These are phyloP conservation scores for Zasmidium angulare DNA, from an alignment of 2,329 filamentous ascomycete species.

Conservation along the genomic window DNA sequence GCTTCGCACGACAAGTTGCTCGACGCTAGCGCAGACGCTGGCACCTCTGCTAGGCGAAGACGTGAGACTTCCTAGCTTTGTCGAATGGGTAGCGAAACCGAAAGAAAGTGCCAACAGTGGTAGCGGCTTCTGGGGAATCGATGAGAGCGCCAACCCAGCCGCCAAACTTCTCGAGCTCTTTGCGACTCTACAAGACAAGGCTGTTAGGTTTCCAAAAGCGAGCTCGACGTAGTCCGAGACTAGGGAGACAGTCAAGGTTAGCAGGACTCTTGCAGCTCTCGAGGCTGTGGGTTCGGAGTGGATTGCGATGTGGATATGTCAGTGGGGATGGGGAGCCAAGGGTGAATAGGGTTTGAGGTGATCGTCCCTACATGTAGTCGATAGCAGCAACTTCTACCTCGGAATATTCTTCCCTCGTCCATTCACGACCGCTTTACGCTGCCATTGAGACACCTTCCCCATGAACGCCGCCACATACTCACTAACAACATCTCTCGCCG, in stretches of 20 bases:
- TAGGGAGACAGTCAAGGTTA: slow-evolving; percentile 22
- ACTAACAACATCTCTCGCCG: too few relatives aligned
- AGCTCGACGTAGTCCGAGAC: slow-evolving; percentile 9
- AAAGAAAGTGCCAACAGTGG: background rate
- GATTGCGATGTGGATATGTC: slow-evolving; percentile 20
- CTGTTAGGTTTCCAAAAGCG: slow-evolving; percentile 15
- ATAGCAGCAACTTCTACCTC: too few relatives aligned
- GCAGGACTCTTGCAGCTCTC: slow-evolving; percentile 26
- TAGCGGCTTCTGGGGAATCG: background rate
- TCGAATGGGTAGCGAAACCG: slow-evolving; percentile 4
- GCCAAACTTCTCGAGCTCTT: slow-evolving; percentile 28
- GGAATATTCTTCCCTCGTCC: too few relatives aligned
- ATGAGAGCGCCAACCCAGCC: slow-evolving; percentile 16
- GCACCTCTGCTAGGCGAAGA: background rate
- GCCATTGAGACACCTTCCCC: too few relatives aligned
- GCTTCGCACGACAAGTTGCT: background rate
- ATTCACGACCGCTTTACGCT: too few relatives aligned
- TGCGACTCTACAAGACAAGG: slow-evolving; percentile 12
- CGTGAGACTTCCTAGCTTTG: background rate
- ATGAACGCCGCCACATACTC: too few relatives aligned
- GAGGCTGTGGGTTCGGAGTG: slow-evolving; percentile 11
- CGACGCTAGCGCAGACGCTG: background rate
- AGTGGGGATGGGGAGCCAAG: slow-evolving; percentile 17
- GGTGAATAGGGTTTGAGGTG: too few relatives aligned
- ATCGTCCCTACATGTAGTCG: too few relatives aligned